phyloP scores from a whole-genome alignment of 495 filamentous ascomycete species.

The Bryoglossum gracile region DNA sequence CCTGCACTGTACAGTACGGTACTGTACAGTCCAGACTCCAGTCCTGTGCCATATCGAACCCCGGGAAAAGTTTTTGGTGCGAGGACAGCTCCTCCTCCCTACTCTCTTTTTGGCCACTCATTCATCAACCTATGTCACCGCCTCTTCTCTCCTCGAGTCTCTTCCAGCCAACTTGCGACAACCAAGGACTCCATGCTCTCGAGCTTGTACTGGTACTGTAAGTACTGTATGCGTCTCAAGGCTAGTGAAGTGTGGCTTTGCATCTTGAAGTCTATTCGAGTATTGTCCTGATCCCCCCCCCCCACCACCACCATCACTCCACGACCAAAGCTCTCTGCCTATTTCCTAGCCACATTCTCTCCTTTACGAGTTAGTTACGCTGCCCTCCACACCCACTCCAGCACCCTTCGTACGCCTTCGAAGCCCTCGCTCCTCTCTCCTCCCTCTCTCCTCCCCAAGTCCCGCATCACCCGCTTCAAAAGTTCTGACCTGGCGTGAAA shows the following conservation, averaged over 20 bases:
- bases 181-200: not conserved
- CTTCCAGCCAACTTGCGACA: not conserved
- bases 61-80: no score
- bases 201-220: no score
- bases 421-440: not conserved
- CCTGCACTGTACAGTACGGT: no score
- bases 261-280: not conserved
- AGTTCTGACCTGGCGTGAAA: no score
- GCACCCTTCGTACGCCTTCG: not conserved
- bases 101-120: not conserved
- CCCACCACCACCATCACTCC: no score
- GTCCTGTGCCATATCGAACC: no score
- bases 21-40: no score
- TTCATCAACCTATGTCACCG: not conserved
- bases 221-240: not conserved
- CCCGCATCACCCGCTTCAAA: no score
- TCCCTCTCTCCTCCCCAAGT: not conserved
- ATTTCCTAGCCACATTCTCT: not conserved
- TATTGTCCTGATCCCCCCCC: not conserved
- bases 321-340: not conserved
- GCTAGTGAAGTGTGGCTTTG: not conserved
- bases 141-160: not conserved
- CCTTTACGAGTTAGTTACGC: no score
- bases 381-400: not conserved
- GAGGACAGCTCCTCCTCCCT: no score